Evolutionary conservation across 2,329 filamentous ascomycete genomes (phyloP), one percentile per base, ranked within the genome.

Genomic region (Talaromyces sp.): DNA sequence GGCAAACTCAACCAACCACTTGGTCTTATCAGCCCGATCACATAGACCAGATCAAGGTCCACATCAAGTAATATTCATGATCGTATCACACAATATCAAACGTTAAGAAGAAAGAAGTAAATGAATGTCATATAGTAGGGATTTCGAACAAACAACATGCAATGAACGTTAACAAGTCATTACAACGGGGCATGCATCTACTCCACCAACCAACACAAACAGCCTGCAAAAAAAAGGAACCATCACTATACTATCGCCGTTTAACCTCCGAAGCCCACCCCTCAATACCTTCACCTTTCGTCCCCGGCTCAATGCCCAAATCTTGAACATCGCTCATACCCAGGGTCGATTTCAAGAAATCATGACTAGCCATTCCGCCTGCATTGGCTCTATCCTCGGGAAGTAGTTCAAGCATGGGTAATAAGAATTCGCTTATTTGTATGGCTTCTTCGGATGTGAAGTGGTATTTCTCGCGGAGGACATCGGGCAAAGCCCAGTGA

Each of bases 391-490:
- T 85, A 78, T 92, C 91, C 66, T 94, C 92, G 0, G 95, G 95
- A 47, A 92, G 81, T 27, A 99, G 82, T 77, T 97, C 92, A 45
- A 99, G 83, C 92, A 98, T 96, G 0, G 95, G 95, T 0, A 89
- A 83, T 65, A 99, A 78, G 79, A 99, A 97, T 33, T 91, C 90
- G 16, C 89, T 85, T 68, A 97, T 89, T 66, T 87, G 87, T 79
- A 89, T 90, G 52, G 87, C 88, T 71, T 97, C 93, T 60, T 96
- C 87, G 13, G 91, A 87, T 69, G 87, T 89, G 79, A 97, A 98
- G 77, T 98, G 95, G 74, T 99, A 99, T 76, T 99, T 99, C 79
- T 99, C 95, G 67, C 90, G 87, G 37, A 99, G 84, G 1, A 99
- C 95, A 73, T 98, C 94, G 0, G 93, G 88, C 6, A 99, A 83